Percentiles rank a stretch among this genome's conserved stretches.
These are phyloP conservation scores for Elaeagnus macrophylla DNA, from an alignment of 306 rosid species.

Conservation along the genomic window DNA sequence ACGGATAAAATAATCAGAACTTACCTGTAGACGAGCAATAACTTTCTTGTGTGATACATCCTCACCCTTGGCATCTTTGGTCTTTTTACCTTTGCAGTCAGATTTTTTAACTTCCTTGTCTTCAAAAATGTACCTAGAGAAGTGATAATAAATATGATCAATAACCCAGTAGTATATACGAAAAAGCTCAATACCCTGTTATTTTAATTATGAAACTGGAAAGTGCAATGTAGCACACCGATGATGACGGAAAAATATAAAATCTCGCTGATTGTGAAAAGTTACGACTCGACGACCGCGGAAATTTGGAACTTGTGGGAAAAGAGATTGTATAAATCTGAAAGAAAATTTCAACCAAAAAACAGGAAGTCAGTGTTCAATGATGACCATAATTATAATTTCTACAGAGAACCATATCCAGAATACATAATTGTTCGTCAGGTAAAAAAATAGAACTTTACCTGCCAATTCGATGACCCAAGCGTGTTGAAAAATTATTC, in stretches of 20 bases:
- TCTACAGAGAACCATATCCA: not conserved
- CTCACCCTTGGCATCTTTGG: constrained; percentile 38
- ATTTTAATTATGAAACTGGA: not conserved
- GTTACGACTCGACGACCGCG: constrained; percentile 86
- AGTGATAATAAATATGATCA: constrained; percentile 16
- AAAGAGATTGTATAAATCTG: constrained; percentile 76
- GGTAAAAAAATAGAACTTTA: constrained; percentile 17
- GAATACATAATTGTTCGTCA: constrained; percentile 5
- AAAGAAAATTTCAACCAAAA: constrained; percentile 12
- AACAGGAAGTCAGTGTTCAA: constrained; percentile 1
- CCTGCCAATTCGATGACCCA: constrained; percentile 95
- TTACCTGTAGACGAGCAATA: constrained; percentile 80
- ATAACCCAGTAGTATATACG: constrained; percentile 4
- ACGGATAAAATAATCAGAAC: constrained; percentile 10
- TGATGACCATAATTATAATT: constrained; percentile 13
- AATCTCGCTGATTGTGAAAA: constrained; percentile 92
- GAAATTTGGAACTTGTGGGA: constrained; percentile 84
- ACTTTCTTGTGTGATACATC: constrained; percentile 37
- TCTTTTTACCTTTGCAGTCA: constrained; percentile 40
- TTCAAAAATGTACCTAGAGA: constrained; percentile 71
- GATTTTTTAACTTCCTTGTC: constrained; percentile 50
- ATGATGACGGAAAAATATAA: constrained; percentile 85
- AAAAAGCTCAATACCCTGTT: not conserved
- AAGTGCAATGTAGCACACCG: constrained; percentile 35
- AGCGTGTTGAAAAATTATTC: constrained; percentile 65